Evolutionary conservation across 768 basidiomycete genomes (phyloP).

Genomic region (Crucibulum laeve): DNA sequence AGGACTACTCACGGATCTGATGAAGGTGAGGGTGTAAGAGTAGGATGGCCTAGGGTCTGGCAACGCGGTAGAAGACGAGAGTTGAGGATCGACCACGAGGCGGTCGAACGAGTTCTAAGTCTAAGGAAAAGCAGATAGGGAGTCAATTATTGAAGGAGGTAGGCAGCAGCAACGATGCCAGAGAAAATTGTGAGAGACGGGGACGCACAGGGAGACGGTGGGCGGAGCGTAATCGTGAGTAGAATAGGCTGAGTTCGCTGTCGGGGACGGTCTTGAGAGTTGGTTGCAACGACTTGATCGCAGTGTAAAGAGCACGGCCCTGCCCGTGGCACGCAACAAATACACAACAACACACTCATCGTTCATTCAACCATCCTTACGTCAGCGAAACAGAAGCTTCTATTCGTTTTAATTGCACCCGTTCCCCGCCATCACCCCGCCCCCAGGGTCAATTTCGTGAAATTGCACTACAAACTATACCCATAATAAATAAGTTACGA

Average conservation of each 20-base stretch:
- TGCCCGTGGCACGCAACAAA: constrained; percentile 30
- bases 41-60: constrained; percentile 10
- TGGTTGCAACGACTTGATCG: constrained; percentile 43
- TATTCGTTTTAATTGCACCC: neutral
- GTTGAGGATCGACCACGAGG: constrained; percentile 4
- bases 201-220: constrained; percentile 10
- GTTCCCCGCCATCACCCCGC: too few relatives aligned
- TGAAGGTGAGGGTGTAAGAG: too few relatives aligned
- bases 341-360: constrained; percentile 25
- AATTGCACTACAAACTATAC: too few relatives aligned
- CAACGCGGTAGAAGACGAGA: constrained; percentile 2
- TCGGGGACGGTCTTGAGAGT: constrained; percentile 33
- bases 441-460: too few relatives aligned
- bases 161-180: neutral
- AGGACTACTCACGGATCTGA: too few relatives aligned
- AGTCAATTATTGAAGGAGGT: constrained; percentile 5
- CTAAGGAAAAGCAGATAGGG: constrained; percentile 16
- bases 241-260: constrained; percentile 26
- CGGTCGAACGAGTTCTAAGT: constrained; percentile 5
- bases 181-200: constrained; percentile 8
- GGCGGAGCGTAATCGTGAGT: constrained; percentile 2
- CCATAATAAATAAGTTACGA: too few relatives aligned
- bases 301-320: constrained; percentile 30
- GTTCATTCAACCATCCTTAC: constrained; percentile 1
- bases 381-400: neutral